Conservation (phyloP, 2,329 filamentous ascomycete species). For the Aspergillus spinulosporus region DNA sequence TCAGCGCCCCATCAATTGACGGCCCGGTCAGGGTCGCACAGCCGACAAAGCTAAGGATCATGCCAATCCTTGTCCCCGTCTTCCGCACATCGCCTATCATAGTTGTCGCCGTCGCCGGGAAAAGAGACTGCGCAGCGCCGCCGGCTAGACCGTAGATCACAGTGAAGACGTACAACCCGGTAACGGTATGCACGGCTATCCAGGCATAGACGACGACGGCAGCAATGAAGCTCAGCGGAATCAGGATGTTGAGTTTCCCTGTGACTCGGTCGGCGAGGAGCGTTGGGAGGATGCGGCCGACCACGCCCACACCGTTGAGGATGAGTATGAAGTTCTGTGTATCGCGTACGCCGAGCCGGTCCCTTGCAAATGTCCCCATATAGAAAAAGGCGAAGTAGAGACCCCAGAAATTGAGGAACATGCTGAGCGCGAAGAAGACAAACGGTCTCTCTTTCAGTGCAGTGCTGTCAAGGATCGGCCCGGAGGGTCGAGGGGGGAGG, state of each 20-base stretch:
- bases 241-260: conserved; percentile 58
- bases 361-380: conserved; percentile 52
- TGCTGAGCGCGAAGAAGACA: conserved; percentile 48
- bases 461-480: conserved; percentile 56
- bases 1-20: conserved; percentile 49
- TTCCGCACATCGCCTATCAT: conserved; percentile 49
- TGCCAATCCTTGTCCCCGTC: conserved; percentile 48
- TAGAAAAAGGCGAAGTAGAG: conserved; percentile 64
- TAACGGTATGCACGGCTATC: conserved; percentile 50
- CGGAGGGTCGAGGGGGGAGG: conserved; percentile 41
- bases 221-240: conserved; percentile 51
- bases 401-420: conserved; percentile 51
- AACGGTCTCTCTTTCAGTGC: conserved; percentile 61
- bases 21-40: conserved; percentile 48
- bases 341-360: conserved; percentile 46
- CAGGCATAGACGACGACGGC: conserved; percentile 57
- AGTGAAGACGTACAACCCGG: not conserved
- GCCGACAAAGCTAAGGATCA: conserved; percentile 48
- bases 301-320: conserved; percentile 52
- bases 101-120: conserved; percentile 43
- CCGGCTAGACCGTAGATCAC: conserved; percentile 41
- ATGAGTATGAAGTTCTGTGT: conserved; percentile 59
- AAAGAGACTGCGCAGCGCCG: conserved; percentile 48
- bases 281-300: conserved; percentile 55
- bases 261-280: conserved; percentile 55